Percentiles rank a stretch among this genome's conserved stretches.
Conservation (phyloP, 2,329 filamentous ascomycete species). For the Trichoderma harzianum region DNA sequence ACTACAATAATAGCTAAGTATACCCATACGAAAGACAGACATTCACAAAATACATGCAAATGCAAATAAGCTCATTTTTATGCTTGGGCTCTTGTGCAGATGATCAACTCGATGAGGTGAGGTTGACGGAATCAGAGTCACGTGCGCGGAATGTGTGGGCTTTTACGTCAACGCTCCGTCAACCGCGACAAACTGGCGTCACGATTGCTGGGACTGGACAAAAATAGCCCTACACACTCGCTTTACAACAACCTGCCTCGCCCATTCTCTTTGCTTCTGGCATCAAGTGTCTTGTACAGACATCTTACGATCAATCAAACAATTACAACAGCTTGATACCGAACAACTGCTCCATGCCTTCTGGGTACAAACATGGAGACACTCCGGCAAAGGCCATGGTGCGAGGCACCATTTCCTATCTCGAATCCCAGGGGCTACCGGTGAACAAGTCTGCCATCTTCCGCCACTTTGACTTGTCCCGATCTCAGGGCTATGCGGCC, state of each 20-base stretch:
- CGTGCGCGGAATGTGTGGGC: not conserved
- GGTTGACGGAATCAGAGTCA: not conserved
- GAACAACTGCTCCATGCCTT: not conserved
- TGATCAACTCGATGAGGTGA: not conserved
- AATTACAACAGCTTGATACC: not conserved
- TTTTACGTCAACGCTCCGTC: constrained; percentile 4
- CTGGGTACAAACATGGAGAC: constrained; percentile 37
- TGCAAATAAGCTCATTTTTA: not conserved
- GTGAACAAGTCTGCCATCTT: constrained; percentile 41
- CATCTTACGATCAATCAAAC: not conserved
- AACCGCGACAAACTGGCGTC: not conserved
- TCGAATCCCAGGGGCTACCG: constrained; percentile 37
- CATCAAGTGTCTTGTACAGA: not conserved
- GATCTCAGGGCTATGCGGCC: constrained; percentile 38
- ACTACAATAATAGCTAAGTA: too few relatives aligned
- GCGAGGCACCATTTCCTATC: constrained; percentile 39
- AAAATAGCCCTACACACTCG: constrained; percentile 33
- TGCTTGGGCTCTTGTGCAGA: not conserved
- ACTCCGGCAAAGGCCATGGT: constrained; percentile 39
- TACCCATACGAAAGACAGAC: too few relatives aligned
- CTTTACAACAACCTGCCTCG: not conserved
- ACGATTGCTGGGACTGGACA: constrained; percentile 25
- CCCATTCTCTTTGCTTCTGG: not conserved
- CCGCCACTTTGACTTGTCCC: constrained; percentile 38
- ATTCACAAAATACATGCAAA: not conserved